These are phyloP conservation scores for Entomophthora muscae DNA, from an alignment of 371 early-diverging fungal species.

Conservation along the genomic window DNA sequence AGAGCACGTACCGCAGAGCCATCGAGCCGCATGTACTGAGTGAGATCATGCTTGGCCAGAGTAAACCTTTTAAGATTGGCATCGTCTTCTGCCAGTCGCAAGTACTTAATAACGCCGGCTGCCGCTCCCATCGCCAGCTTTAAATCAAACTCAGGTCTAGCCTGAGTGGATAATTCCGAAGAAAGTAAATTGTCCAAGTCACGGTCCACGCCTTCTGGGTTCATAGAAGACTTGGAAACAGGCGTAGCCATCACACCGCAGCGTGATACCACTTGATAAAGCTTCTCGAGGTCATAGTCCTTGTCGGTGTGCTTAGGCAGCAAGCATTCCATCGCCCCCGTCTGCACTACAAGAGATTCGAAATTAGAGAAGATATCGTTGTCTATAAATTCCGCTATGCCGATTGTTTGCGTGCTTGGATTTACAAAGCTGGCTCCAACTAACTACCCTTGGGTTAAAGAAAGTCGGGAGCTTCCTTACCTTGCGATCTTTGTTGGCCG, in stretches of 20 bases:
- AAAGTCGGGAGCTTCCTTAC: background rate
- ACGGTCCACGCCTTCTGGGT: background rate
- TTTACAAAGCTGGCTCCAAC: slow-evolving; percentile 82
- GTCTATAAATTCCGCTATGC: slow-evolving; percentile 77
- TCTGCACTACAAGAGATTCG: slow-evolving; percentile 79
- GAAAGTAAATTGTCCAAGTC: background rate
- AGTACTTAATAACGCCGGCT: slow-evolving; percentile 62
- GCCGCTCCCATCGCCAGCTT: slow-evolving; percentile 57
- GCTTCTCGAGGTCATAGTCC: slow-evolving; percentile 46
- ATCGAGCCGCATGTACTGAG: slow-evolving; percentile 85
- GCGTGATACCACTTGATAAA: slow-evolving; percentile 43
- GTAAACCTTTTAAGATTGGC: slow-evolving; percentile 53
- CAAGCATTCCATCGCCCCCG: slow-evolving; percentile 82
- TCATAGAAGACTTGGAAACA: slow-evolving; percentile 24
- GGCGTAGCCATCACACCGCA: slow-evolving; percentile 60
- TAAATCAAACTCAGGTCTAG: slow-evolving; percentile 58
- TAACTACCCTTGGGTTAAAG: slow-evolving; percentile 19
- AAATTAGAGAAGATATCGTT: slow-evolving; percentile 81
- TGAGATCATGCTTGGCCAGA: slow-evolving; percentile 49
- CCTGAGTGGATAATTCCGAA: background rate
- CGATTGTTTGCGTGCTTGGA: slow-evolving; percentile 53
- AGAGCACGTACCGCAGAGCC: slow-evolving; percentile 76
- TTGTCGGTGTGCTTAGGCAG: slow-evolving; percentile 31
- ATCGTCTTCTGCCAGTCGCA: slow-evolving; percentile 49
- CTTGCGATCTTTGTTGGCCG: slow-evolving; percentile 19